Evolutionary conservation across 352 stramenopile genomes (phyloP).

Genomic region (Globisporangium abappressorium): DNA sequence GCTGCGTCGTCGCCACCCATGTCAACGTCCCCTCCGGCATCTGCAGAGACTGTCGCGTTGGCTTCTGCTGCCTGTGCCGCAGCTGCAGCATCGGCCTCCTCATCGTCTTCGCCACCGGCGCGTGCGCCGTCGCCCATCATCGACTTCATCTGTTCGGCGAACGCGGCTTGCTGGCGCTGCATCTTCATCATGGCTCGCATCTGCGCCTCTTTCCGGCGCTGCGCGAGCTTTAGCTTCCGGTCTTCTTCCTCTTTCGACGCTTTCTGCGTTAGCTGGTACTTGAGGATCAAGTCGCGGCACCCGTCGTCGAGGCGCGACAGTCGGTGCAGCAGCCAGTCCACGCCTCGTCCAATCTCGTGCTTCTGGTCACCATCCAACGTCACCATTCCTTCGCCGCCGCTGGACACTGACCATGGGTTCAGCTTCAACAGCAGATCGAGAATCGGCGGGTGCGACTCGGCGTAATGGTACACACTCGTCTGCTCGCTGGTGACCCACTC

Average conservation of each 20-base stretch:
- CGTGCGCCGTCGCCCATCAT: slow-evolving; percentile 53
- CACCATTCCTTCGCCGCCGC: slow-evolving; percentile 48
- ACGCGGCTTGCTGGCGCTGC: slow-evolving; percentile 77
- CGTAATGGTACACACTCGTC: slow-evolving; percentile 25
- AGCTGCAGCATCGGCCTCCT: slow-evolving; percentile 18
- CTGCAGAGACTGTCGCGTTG: not conserved
- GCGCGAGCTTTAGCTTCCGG: slow-evolving; percentile 52
- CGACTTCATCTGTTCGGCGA: slow-evolving; percentile 71
- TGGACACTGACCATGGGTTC: slow-evolving; percentile 66
- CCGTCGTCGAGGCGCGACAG: slow-evolving; percentile 43
- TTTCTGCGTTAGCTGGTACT: slow-evolving; percentile 57
- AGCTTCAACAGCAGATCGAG: slow-evolving; percentile 65
- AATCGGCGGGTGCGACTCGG: slow-evolving; percentile 35
- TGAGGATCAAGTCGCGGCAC: slow-evolving; percentile 45
- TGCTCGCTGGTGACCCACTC: slow-evolving; percentile 55
- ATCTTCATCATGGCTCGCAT: slow-evolving; percentile 76
- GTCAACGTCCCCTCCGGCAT: slow-evolving; percentile 30
- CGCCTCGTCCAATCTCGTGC: slow-evolving; percentile 73
- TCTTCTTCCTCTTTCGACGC: slow-evolving; percentile 67
- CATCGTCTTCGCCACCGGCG: slow-evolving; percentile 39
- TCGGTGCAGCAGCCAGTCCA: slow-evolving; percentile 78
- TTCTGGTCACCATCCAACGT: slow-evolving; percentile 80
- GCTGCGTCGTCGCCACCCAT: slow-evolving; percentile 38
- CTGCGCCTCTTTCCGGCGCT: slow-evolving; percentile 70
- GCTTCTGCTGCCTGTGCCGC: not conserved